Base-by-base conservation (phyloP, 2,329 filamentous ascomycete species). In the Alternaria sp. region DNA sequence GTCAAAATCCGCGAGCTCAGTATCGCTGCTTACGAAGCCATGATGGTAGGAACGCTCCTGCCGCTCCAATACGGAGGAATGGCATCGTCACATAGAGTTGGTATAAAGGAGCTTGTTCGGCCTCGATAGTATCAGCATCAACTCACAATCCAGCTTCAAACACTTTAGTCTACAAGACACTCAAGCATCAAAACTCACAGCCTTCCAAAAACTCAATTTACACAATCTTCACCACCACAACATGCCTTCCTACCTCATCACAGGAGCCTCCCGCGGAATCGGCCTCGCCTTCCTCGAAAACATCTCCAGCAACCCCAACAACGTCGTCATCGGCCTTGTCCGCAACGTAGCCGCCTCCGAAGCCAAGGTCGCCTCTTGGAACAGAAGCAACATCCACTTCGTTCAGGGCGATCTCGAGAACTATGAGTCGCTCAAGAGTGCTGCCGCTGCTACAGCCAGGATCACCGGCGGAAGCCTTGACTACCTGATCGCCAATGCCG, bases 401-500 rank as follows among this genome's bases (percentile, higher is more conserved):
- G 56, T 84, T 60, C 67, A 76, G 50, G 79, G 65, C 54, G 78
- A 82, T 61, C 63, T 81, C n/a, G 71, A 70, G 28, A 68, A 76
- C 51, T 74, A 73, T 26, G 65, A 74, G 15, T 78, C 74, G 25
- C 74, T 83, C 49, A 74, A 71, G 58, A 49, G 44, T 20, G 63
- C 67, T 15, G 75, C 70, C n/a, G 79, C 79, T 15, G 80, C 79
- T 18, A 66, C 71, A 3, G 66, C 78, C 12, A 58, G 68, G n/a
- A 69, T 82, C 59, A 80, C 79, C 6, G 74, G 70, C 21, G 80
- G 53, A 15, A 75, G 65, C 23, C 74, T 84, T 20, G 82, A 84
- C 68, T 76, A 81, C 49, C 68, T 84, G 15, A 80, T 84, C 62
- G 76, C 81, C 55, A 83, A 82, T 58, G 80, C 78, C 30, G 79